A percentile compares a stretch with the other conserved stretches of the same genome.
Evolutionary conservation across 345 rosid species (phyloP).

Genomic region (Melastoma malabathricum): DNA sequence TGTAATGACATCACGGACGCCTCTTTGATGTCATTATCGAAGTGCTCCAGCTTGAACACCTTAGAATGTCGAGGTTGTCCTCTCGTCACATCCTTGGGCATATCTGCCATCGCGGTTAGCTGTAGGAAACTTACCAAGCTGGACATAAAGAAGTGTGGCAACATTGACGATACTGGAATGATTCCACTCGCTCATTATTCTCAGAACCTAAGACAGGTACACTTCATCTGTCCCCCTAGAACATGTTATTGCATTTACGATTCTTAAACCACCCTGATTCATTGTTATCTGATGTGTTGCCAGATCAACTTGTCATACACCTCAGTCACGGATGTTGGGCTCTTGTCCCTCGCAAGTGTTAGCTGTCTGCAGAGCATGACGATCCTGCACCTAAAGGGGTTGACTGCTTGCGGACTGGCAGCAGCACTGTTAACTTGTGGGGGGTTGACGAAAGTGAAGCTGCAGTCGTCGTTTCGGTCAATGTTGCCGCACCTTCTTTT

Average conservation of each 20-base stretch:
- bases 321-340: constrained; percentile 54
- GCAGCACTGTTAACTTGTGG: constrained; percentile 50
- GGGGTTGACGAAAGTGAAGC: constrained; percentile 54
- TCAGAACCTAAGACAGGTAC: constrained; percentile 57
- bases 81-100: constrained; percentile 46
- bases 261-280: too few species aligned
- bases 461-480: constrained; percentile 33
- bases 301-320: constrained; percentile 55
- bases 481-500: constrained; percentile 26
- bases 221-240: too few species aligned
- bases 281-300: constrained; percentile 2
- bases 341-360: constrained; percentile 44
- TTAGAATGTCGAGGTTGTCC: constrained; percentile 61
- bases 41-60: constrained; percentile 32
- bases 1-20: constrained; percentile 36
- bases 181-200: constrained; percentile 53
- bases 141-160: constrained; percentile 53
- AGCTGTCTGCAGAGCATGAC: constrained; percentile 55
- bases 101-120: constrained; percentile 47
- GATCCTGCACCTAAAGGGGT: constrained; percentile 44
- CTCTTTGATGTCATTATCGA: constrained; percentile 35
- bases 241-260: too few species aligned
- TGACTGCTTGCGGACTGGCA: constrained; percentile 42
- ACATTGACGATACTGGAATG: constrained; percentile 48
- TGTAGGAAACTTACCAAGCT: constrained; percentile 50